phyloP scores from a whole-genome alignment of 73 alveolate genomes.

The Paraurostyla sp. region DNA sequence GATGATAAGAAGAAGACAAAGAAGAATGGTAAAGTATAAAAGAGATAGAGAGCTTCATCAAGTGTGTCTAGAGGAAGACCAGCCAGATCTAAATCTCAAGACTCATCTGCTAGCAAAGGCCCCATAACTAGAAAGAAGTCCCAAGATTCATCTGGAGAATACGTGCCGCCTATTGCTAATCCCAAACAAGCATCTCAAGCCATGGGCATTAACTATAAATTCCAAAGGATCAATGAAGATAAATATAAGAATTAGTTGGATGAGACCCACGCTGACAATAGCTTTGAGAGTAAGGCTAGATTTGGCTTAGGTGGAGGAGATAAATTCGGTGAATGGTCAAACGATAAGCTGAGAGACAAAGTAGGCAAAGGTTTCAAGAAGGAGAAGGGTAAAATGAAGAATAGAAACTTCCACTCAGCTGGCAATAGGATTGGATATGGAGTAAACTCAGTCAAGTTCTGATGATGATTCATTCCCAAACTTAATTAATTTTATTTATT shows the following conservation, averaged over 20 bases:
- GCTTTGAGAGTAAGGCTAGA: slow-evolving; percentile 70
- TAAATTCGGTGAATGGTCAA: slow-evolving; percentile 73
- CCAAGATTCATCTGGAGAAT: background rate
- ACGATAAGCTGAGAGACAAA: slow-evolving; percentile 67
- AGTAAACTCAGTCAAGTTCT: slow-evolving; percentile 75
- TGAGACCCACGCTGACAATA: slow-evolving; percentile 33
- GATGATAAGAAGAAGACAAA: slow-evolving; percentile 25
- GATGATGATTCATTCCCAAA: background rate
- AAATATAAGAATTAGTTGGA: background rate
- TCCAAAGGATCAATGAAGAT: slow-evolving; percentile 48
- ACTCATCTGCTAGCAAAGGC: background rate
- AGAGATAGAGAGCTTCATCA: slow-evolving; percentile 29
- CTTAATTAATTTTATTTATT: background rate
- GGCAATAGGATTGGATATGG: slow-evolving; percentile 69
- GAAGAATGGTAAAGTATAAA: background rate
- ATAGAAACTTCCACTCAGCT: slow-evolving; percentile 80
- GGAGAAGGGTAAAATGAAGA: slow-evolving; percentile 83
- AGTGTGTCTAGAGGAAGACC: background rate
- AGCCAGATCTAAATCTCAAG: slow-evolving; percentile 17
- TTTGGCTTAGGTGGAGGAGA: slow-evolving; percentile 84
- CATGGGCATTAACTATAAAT: background rate
- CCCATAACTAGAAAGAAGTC: background rate
- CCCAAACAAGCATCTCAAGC: slow-evolving; percentile 20
- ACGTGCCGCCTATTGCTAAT: slow-evolving; percentile 27
- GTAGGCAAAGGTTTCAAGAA: slow-evolving; percentile 76